Evolutionary conservation across 768 basidiomycete genomes (phyloP), one percentile per base, ranked within the genome.

Genomic region (Leucosporidium yakuticum): DNA sequence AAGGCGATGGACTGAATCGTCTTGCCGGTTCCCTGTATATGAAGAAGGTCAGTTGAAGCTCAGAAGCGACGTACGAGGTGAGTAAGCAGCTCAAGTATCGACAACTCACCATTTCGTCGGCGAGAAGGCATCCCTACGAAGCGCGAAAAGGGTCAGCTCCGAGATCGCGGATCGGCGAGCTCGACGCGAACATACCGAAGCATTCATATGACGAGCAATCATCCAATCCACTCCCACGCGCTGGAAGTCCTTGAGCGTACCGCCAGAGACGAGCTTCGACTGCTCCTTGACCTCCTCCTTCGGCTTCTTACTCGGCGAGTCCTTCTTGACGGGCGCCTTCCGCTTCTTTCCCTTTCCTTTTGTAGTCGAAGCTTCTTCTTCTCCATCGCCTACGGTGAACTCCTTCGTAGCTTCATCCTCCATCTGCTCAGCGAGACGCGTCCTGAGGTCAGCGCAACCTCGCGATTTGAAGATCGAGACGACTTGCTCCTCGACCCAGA

Each of bases 1-100:
- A 98, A 96, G 0, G 94, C 86, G 54, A 99, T 99, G 0, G 87
- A 90, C 83, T 99, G 96, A 0, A 98, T 82, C 0, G 96, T 99
- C 90, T 96, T 74, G 21, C 73, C 70, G 63, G 66, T 71, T 54
- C 64, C 57, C 19, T 19, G 25, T 44, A 21, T 19, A 34, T 15
- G 11, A 32, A 54, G 32, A 15, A 6, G n/a, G 6, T 32, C 27
- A 14, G 56, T 34, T 31, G 27, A 27, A 54, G 53, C 9, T 27
- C 12, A 4, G 57, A n/a, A 29, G 2, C n/a, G n/a, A 6, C 21
- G 12, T 36, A n/a, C 25, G 23, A 17, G 49, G 25, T 34, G 2
- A 31, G 11, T 29, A 2, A n/a, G n/a, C 7, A n/a, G 44, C 25
- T n/a, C 44, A 29, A n/a, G 21, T 5, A 15, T 56, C 19, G 12